Conservation (phyloP, 108 stramenopile genomes). For the Schizochytrium sp. region DNA sequence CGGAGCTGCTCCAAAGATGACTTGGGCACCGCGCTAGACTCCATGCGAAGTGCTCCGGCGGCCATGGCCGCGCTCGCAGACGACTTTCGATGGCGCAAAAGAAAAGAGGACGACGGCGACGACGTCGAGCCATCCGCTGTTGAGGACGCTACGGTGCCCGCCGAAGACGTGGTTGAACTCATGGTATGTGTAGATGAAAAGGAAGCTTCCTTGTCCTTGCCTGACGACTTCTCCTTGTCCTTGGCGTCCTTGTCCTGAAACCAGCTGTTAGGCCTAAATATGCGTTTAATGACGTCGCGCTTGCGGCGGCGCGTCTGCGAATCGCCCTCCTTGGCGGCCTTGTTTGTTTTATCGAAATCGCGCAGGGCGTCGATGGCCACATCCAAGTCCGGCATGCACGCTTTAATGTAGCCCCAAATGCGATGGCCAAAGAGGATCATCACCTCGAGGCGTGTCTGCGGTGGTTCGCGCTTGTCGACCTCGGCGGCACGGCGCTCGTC, state of each 20-base stretch:
- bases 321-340: not conserved
- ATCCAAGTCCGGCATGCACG: not conserved
- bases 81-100: not conserved
- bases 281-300: not conserved
- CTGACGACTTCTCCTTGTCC: not conserved
- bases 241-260: not conserved
- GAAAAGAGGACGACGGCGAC: no score
- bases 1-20: no score
- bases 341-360: not conserved
- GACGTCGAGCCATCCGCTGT: no score
- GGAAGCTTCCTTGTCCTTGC: not conserved
- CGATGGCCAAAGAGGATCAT: not conserved
- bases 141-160: no score
- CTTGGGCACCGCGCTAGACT: not conserved
- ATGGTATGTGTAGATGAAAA: no score
- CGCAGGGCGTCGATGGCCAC: not conserved
- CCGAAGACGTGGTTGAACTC: no score
- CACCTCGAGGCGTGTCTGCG: slow-evolving; percentile 4
- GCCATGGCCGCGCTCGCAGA: not conserved
- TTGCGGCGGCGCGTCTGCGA: not conserved
- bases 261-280: not conserved
- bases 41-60: not conserved
- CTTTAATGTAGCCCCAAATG: not conserved
- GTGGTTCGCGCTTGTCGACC: not conserved
- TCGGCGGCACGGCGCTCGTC: not conserved